Evolutionary conservation across 345 rosid species (phyloP), one percentile per base, ranked within the genome.

Genomic region (Eucalyptus grandis): DNA sequence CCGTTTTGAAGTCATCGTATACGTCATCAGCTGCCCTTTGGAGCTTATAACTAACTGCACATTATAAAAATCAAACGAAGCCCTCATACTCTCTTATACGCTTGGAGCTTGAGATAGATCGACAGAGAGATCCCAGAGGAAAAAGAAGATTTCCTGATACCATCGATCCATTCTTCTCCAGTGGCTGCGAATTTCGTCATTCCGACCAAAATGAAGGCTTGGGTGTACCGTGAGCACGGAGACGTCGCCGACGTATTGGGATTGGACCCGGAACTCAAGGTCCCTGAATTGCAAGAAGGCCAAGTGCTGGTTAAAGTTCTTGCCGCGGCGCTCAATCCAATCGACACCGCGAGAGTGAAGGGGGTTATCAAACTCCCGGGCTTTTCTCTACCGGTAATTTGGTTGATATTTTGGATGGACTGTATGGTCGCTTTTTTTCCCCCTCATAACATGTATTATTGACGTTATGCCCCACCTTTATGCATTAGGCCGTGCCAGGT

Each of bases 281-380:
- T 96, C 44, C 98, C 98, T 14, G 91, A 92, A 91, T 86, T 96
- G 89, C 93, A 92, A 86, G 97, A 95, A 46, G 97, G 96, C 88
- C 96, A 96, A 92, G 98, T 97, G 58, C 87, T 97, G 91, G 91
- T 97, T 14, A 97, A 96, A 89, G 99, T 97, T 72, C 90, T 90
- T 62, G 97, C 98, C 87, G 97, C 96, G 53, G 98, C 95, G 85
- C 95, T 97, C 89, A 97, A 96, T 89, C 97, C 95, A 54, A 95
- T 97, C 85, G 99, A 97, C 89, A 93, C 90, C 14, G 95, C 92
- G 88, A 89, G 98, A 88, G 93, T 96, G 88, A 95, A 93, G 90
- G 97, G 98, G 40, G 95, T 95, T 89, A 95, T 97, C 87, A 93
- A 95, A 93, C 94, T 96, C 89, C 93, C 96, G 3, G 99, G 96